Conservation (phyloP, 2,329 filamentous ascomycete genomes). For the Fusarium pininemorale region DNA sequence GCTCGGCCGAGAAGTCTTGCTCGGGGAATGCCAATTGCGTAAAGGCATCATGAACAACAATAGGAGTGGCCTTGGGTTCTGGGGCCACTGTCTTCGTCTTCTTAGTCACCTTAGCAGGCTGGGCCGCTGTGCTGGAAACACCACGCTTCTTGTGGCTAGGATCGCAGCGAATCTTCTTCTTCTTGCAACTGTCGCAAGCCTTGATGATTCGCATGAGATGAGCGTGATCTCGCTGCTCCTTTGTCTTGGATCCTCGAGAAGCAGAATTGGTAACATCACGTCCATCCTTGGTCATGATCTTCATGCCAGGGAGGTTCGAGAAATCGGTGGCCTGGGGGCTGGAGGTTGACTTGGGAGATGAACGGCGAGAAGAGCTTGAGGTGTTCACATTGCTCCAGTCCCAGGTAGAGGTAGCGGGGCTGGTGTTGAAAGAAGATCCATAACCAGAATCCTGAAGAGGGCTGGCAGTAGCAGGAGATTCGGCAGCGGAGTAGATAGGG, state of each 20-base stretch:
- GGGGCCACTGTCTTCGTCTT: constrained; percentile 48
- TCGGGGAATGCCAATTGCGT: constrained; percentile 25
- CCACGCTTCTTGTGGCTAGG: constrained; percentile 65
- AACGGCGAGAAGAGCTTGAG: constrained; percentile 44
- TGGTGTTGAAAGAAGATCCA: constrained; percentile 58
- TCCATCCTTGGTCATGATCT: constrained; percentile 72
- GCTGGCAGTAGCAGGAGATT: constrained; percentile 56
- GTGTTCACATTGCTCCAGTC: constrained; percentile 55
- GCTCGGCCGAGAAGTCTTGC: constrained; percentile 34
- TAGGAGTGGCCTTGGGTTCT: constrained; percentile 21
- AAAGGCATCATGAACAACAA: constrained; percentile 13
- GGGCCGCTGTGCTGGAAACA: constrained; percentile 45
- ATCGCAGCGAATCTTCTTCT: constrained; percentile 71
- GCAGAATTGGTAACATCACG: constrained; percentile 70
- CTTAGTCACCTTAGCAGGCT: constrained; percentile 52
- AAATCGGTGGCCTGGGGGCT: constrained; percentile 54
- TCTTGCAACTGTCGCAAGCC: constrained; percentile 70
- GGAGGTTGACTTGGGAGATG: constrained; percentile 42
- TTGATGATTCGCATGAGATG: constrained; percentile 74
- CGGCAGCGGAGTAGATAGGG: constrained; percentile 54
- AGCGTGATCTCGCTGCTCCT: constrained; percentile 73
- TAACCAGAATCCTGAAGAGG: constrained; percentile 57
- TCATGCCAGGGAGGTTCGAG: constrained; percentile 68
- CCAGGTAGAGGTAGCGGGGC: constrained; percentile 59
- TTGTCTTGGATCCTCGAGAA: constrained; percentile 71